Evolutionary conservation across 495 filamentous ascomycete genomes (phyloP).

Genomic region (Neurospora sublineolata): DNA sequence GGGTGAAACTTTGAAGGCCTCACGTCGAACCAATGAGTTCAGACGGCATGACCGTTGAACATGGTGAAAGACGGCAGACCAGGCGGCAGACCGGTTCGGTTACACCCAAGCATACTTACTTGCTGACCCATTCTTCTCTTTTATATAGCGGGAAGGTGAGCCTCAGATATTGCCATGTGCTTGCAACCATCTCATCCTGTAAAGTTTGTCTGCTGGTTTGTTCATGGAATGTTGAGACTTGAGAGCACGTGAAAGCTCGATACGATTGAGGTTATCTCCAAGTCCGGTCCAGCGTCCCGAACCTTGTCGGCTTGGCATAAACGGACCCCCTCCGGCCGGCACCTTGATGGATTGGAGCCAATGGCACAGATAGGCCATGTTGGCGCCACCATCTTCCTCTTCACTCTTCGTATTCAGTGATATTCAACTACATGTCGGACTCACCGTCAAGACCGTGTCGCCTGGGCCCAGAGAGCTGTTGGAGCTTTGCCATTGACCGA

Average conservation of each 20-base stretch:
- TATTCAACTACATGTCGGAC: not conserved
- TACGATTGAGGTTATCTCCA: not conserved
- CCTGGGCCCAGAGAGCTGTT: not conserved
- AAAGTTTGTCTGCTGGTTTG: not conserved
- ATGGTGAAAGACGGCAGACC: not conserved
- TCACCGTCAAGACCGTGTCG: not conserved
- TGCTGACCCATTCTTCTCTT: not conserved
- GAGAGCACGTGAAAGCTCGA: not conserved
- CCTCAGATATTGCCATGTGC: not conserved
- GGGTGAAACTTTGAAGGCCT: not conserved
- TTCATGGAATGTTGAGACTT: not conserved
- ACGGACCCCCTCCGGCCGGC: not conserved
- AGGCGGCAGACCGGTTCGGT: not conserved
- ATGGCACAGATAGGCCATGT: not conserved
- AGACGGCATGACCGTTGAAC: not conserved
- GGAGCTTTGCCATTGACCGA: not conserved
- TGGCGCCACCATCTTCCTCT: not conserved
- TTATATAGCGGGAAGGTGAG: not conserved
- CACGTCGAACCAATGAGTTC: not conserved
- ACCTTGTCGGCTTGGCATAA: not conserved
- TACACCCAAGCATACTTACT: not conserved
- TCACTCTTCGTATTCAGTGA: not conserved
- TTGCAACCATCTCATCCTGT: not conserved
- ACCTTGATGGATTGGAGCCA: not conserved
- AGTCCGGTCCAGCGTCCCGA: not conserved